phyloP scores from a whole-genome alignment of 305 asterid species.

The Fraxinus sp. region DNA sequence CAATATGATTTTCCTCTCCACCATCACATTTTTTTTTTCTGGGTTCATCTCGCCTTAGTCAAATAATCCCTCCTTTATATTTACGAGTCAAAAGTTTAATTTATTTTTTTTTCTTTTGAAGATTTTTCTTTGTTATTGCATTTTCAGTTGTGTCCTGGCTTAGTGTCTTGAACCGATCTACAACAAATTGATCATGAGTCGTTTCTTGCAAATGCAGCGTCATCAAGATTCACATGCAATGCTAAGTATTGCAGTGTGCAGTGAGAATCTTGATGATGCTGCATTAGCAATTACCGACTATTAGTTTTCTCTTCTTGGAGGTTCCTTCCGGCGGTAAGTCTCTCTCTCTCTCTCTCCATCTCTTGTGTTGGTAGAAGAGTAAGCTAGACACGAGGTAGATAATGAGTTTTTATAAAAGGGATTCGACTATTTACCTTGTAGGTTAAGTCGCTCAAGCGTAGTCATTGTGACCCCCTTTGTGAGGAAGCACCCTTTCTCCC shows the following conservation, averaged over 20 bases:
- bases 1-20: background rate
- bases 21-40: background rate
- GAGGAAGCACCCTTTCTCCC: background rate
- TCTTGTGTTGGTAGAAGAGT: background rate
- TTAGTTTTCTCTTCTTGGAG: background rate
- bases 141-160: background rate
- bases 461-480: background rate
- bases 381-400: background rate
- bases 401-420: background rate
- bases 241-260: background rate
- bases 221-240: slow-evolving; percentile 49
- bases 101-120: background rate
- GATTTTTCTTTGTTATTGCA: background rate
- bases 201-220: slow-evolving; percentile 46
- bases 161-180: background rate
- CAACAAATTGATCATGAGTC: slow-evolving; percentile 19
- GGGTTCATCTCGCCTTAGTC: background rate
- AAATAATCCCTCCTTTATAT: background rate
- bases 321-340: background rate
- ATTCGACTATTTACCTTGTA: background rate
- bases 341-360: background rate
- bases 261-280: slow-evolving; percentile 70
- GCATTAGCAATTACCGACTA: slow-evolving; percentile 42
- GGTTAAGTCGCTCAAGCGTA: background rate
- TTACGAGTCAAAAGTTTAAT: background rate